A percentile compares a stretch with the other conserved stretches of the same genome.
phyloP scores from a whole-genome alignment of 495 filamentous ascomycete genomes.

The Daldinia bambusicola region DNA sequence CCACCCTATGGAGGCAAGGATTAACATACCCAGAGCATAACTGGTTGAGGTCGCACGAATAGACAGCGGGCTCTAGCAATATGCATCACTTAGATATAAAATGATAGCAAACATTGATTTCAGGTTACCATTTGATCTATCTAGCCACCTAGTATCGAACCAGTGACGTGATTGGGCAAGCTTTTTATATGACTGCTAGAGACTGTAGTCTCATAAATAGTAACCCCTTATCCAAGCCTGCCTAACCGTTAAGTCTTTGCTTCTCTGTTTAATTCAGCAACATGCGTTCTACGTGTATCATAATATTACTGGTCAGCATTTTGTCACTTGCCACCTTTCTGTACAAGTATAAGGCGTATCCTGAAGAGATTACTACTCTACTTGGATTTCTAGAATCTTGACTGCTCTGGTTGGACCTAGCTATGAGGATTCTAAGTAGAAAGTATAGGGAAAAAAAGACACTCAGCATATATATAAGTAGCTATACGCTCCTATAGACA shows the following conservation, averaged over 20 bases:
- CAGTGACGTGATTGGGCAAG: neutral
- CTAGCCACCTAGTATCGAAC: neutral
- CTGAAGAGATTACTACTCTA: too few species aligned
- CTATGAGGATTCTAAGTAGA: too few species aligned
- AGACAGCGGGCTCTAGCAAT: conserved; percentile 3
- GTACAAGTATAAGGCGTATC: too few species aligned
- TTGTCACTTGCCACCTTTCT: too few species aligned
- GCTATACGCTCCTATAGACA: too few species aligned
- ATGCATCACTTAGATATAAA: conserved; percentile 39
- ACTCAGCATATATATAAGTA: too few species aligned
- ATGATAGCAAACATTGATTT: conserved; percentile 21
- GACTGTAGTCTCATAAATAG: neutral
- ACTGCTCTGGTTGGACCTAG: too few species aligned
- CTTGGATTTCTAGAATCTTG: too few species aligned
- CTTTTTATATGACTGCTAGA: neutral
- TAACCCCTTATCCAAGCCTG: neutral
- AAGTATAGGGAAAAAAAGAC: too few species aligned
- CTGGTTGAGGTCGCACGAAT: neutral
- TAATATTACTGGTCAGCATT: neutral
- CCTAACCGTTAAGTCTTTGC: neutral
- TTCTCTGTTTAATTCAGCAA: neutral
- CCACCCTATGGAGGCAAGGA: conserved; percentile 21
- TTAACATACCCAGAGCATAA: conserved; percentile 28
- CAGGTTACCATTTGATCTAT: conserved; percentile 10
- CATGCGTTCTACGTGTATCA: neutral